Evolutionary conservation across 1,284 basidiomycete genomes (phyloP).

Genomic region (Sanghuangporus baumii): DNA sequence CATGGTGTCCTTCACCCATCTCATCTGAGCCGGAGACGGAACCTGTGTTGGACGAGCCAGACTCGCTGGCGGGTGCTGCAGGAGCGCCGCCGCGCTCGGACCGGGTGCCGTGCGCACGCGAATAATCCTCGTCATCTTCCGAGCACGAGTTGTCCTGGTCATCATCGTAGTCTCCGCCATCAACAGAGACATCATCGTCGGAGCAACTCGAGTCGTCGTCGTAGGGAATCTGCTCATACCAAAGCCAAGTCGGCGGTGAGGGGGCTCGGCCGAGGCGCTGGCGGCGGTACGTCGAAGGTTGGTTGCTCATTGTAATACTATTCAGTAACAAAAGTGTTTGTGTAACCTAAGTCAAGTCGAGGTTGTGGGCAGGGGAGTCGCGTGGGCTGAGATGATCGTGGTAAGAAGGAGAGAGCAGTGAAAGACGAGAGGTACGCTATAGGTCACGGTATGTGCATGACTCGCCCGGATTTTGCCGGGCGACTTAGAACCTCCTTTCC

Average conservation of each 20-base stretch:
- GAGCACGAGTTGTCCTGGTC: conserved; percentile 5
- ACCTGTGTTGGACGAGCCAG: neutral
- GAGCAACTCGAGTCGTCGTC: conserved; percentile 44
- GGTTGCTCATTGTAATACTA: conserved; percentile 17
- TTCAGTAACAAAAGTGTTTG: neutral
- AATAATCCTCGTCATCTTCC: conserved; percentile 41
- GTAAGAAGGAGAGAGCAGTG: conserved; percentile 3
- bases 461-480: neutral
- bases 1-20: neutral
- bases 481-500: neutral
- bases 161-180: conserved; percentile 30
- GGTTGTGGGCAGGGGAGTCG: neutral
- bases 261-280: conserved; percentile 64
- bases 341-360: neutral
- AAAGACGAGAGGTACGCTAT: conserved; percentile 6
- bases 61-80: conserved; percentile 31
- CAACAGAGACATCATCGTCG: conserved; percentile 53
- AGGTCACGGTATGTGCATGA: conserved; percentile 2
- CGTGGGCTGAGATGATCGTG: neutral
- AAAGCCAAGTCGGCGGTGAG: conserved; percentile 78
- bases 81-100: conserved; percentile 28
- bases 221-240: conserved; percentile 78
- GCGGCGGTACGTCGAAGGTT: conserved; percentile 58
- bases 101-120: conserved; percentile 25
- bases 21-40: conserved; percentile 7